Conservation (phyloP, 2,329 filamentous ascomycete genomes). For the Ophioceras dolichostomum region DNA sequence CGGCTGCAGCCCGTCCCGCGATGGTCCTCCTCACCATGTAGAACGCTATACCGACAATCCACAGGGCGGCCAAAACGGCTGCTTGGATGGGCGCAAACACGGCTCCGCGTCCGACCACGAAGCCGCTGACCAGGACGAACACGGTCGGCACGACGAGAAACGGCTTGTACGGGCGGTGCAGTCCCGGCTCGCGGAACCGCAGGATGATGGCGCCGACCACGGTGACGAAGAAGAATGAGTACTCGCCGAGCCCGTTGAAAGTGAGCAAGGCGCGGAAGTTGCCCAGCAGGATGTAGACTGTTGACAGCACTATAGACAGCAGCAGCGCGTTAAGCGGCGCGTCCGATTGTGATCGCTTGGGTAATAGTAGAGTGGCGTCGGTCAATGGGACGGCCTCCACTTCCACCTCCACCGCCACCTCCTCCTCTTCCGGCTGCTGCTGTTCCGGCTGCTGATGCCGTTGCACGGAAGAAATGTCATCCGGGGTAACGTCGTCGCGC, state of each 20-base stretch:
- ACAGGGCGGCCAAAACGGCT: constrained; percentile 35
- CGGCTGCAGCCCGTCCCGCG: no score
- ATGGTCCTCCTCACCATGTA: constrained; percentile 17
- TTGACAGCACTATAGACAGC: constrained; percentile 33
- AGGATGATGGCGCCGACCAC: constrained; percentile 46
- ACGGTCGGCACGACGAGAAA: constrained; percentile 33
- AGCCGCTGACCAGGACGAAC: constrained; percentile 45
- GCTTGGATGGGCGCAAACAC: constrained; percentile 45
- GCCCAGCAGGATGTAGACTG: constrained; percentile 47
- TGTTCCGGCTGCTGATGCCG: constrained; percentile 1
- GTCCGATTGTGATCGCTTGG: constrained; percentile 24
- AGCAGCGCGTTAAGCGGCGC: constrained; percentile 42
- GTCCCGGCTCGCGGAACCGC: constrained; percentile 39
- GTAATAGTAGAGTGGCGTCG: no score
- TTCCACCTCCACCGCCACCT: not conserved
- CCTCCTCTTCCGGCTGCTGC: not conserved
- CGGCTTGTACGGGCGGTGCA: constrained; percentile 44
- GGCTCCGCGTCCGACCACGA: constrained; percentile 46
- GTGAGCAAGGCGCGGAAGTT: constrained; percentile 47
- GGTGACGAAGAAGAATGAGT: constrained; percentile 52
- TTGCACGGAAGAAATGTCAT: no score
- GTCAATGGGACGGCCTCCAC: not conserved
- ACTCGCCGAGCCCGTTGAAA: constrained; percentile 47
- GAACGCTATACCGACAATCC: constrained; percentile 33
- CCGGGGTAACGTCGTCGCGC: constrained; percentile 1